Evolutionary conservation across 768 basidiomycete species (phyloP), one percentile per base, ranked within the genome.

Genomic region (Russula abietina): DNA sequence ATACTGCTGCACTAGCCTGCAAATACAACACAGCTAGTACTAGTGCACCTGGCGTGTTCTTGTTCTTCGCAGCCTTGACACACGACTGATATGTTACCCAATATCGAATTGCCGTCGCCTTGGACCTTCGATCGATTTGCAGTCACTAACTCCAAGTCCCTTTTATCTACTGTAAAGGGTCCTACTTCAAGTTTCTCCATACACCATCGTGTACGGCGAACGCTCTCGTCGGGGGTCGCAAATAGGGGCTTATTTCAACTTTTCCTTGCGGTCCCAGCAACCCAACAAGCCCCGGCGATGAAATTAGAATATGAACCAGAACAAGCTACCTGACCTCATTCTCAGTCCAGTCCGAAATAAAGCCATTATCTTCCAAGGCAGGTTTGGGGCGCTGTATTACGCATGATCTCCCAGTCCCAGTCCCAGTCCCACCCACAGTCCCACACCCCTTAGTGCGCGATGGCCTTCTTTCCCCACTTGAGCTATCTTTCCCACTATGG

Each of bases 341-440:
- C 52, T 48, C 61, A 62, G 62, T 63, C 38, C 43, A 63, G 36
- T 57, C 57, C 33, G 52, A 39, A 58, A 58, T 39, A 28, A 22
- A 24, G 14, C 28, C 6, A 58, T 59, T 51, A 49, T 16, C 32
- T 9, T n/a, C 11, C 22, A 11, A 7, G n/a, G 43, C 19, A 11
- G n/a, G n/a, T n/a, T 4, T 45, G 43, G n/a, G 19, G 8, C 1
- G 45, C n/a, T 45, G 43, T 36, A 43, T 36, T 14, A 6, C 19
- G n/a, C 43, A 45, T 45, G 1, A 22, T 24, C 43, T 11, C 10
- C 39, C 33, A 33, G 33, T 38, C 16, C 38, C 38, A 38, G 38
- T 38, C 16, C 38, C 28, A 24, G 32, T 24, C 11, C 19, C 36
- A 28, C n/a, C 16, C 51, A 38, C 3, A 45, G n/a, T 6, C n/a